phyloP scores from a whole-genome alignment of 2,329 filamentous ascomycete species.

The Penicillium sp. region DNA sequence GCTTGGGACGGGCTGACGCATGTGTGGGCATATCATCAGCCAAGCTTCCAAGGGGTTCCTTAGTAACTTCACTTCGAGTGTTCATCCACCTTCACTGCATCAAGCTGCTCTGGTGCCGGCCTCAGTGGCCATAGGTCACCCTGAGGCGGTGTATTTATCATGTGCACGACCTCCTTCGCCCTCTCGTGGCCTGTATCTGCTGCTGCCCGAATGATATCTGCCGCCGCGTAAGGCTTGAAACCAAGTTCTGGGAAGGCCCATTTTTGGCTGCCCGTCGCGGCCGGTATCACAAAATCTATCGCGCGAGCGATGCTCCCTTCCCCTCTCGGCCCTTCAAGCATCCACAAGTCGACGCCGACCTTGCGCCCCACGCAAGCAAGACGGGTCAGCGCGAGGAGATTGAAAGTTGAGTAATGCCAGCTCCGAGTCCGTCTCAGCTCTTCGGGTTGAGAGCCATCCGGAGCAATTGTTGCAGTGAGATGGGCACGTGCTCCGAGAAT shows the following conservation, averaged over 20 bases:
- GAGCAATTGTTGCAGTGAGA: not conserved
- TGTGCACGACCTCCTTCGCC: not conserved
- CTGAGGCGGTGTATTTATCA: not conserved
- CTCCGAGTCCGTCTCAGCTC: conserved; percentile 1
- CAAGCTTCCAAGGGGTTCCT: not conserved
- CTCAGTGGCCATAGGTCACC: not conserved
- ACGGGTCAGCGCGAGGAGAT: not conserved
- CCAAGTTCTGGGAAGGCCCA: not conserved
- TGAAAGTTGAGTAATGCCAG: conserved; percentile 7
- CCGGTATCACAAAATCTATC: not conserved
- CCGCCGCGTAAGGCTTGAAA: not conserved
- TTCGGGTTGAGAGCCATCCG: not conserved
- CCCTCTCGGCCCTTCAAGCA: not conserved
- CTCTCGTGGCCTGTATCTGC: not conserved
- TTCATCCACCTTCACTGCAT: not conserved
- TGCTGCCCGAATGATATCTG: not conserved
- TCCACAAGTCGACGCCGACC: not conserved
- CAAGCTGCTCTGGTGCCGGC: not conserved
- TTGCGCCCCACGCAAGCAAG: not conserved
- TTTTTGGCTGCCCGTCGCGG: not conserved
- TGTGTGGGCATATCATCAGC: not conserved
- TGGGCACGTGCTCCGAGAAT: not conserved
- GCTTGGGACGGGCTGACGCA: too few relatives aligned
- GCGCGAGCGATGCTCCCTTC: not conserved
- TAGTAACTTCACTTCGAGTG: not conserved